Evolutionary conservation across 768 basidiomycete genomes (phyloP).

Genomic region (Tylopilus plumbeoviolaceoides): DNA sequence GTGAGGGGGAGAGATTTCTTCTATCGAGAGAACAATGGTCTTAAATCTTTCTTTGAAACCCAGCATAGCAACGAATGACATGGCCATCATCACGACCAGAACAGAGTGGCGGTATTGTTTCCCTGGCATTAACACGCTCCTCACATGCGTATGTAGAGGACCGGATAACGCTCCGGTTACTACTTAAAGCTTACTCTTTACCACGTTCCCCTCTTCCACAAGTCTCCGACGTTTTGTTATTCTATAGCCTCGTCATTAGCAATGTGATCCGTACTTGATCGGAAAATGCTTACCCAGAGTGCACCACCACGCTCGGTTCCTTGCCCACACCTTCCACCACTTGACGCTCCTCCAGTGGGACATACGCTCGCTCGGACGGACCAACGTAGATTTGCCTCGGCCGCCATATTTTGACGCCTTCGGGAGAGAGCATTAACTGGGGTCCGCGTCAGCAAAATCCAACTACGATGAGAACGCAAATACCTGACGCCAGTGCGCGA

Average conservation of each 20-base stretch:
- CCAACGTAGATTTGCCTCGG: constrained; percentile 86
- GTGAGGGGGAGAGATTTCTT: neutral
- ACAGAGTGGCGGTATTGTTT: too few relatives aligned
- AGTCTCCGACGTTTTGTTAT: constrained; percentile 32
- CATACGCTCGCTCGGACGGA: constrained; percentile 67
- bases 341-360: constrained; percentile 55
- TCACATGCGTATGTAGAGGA: neutral
- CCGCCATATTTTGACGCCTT: constrained; percentile 92
- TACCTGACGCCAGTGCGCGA: constrained; percentile 89
- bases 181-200: constrained; percentile 27
- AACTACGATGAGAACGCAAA: constrained; percentile 5
- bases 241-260: constrained; percentile 10
- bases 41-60: constrained; percentile 19
- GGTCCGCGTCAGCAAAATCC: constrained; percentile 2
- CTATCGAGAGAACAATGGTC: neutral
- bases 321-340: constrained; percentile 51
- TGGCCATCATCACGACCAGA: too few relatives aligned
- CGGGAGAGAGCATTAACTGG: constrained; percentile 88
- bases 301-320: constrained; percentile 59
- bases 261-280: neutral
- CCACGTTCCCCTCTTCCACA: constrained; percentile 22
- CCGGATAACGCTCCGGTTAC: too few relatives aligned
- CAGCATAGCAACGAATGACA: constrained; percentile 14
- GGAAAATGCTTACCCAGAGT: constrained; percentile 64
- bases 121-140: neutral